Base-by-base conservation (phyloP, 805 yeast species). In the Candida caryicola region DNA sequence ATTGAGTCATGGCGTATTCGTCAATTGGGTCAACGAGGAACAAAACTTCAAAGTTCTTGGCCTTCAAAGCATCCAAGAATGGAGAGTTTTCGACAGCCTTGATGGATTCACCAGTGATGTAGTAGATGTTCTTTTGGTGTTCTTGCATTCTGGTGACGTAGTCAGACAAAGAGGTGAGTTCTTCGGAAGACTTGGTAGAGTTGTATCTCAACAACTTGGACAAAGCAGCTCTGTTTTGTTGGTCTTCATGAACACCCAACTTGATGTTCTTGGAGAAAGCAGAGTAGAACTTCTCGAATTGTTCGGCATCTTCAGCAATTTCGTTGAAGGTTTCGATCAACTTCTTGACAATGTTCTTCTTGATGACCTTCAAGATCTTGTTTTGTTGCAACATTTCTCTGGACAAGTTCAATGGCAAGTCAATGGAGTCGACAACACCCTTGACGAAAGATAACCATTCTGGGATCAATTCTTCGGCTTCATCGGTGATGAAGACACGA, bases 381-480 rank as follows among this genome's bases (percentile, higher is more conserved):
- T 93, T 93, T 77, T 93, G 99, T 77, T 93, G 99, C 66, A 93
- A 81, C 85, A 95, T 85, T 77, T 93, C 99, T 86, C 99, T 91
- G 59, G 99, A 93, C 76, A 93, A 81, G 91, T 93, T 93, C 73
- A 93, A 84, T 72, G 99, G 99, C 72, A 93, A 79, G 74, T 93
- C 99, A 78, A 93, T 98, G 57, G 97, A 88, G 77, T 93, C 99
- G 50, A 93, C 99, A 71, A 93, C 99, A 83, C 99, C 99, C 76
- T 78, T 90, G 60, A 93, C 87, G 71, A 93, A 93, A 40, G 89
- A 76, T 66, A 93, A 81, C 99, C 99, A 93, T 71, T 93, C 98
- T 66, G 99, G 99, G 53, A 93, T 89, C 62, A 93, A 84, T 68
- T 93, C 98, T 72, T 95, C 99, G 64, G 98, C 97, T 60, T 93